Base-by-base conservation (phyloP, 805 yeast genomes). In the Blastobotrys americana region DNA sequence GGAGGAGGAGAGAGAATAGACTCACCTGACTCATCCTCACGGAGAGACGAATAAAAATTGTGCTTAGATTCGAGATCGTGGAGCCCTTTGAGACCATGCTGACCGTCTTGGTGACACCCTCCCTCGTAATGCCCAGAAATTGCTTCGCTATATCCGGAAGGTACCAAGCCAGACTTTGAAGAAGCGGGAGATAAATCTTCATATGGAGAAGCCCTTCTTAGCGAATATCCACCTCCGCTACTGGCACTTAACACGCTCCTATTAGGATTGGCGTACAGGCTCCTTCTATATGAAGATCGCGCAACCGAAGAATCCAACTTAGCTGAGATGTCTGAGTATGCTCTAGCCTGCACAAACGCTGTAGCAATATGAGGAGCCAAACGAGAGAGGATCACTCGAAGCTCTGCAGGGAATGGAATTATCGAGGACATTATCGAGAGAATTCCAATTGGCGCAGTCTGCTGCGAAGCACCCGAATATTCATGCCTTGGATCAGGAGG, bases 281-380 rank as follows among this genome's bases (percentile, higher is more conserved):
- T 36, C 6, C 39, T 4, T 6, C 39, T 13, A 16, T 36, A 36
- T 16, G 22, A 17, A n/a, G n/a, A n/a, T 17, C 19, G 17, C 5
- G 39, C 10, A 6, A 16, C 13, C 22, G 39, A 21, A 13, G 39
- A 15, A 13, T 49, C 51, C n/a, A 59, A 43, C 42, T 59, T 57
- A 21, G 44, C 46, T 6, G 45, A 40, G 8, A 60, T 48, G 41
- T 47, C 45, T 9, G 60, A 50, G 41, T 60, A 56, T 4, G 58
- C 56, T 5, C 53, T 46, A 1, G 62, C 59, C 19, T 57, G 55
- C 17, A 57, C 33, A 37, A 43, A 58, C 15, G 60, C 49, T 5
- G 56, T 46, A 3, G 65, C 61, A 22, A 60, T 45, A 45, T 61
- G 65, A 3, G 65, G 65, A 8, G 57, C 55, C 8, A 61, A 50